Evolutionary conservation across 1,284 basidiomycete species (phyloP).

Genomic region (Erythrobasidium hasegawianum): DNA sequence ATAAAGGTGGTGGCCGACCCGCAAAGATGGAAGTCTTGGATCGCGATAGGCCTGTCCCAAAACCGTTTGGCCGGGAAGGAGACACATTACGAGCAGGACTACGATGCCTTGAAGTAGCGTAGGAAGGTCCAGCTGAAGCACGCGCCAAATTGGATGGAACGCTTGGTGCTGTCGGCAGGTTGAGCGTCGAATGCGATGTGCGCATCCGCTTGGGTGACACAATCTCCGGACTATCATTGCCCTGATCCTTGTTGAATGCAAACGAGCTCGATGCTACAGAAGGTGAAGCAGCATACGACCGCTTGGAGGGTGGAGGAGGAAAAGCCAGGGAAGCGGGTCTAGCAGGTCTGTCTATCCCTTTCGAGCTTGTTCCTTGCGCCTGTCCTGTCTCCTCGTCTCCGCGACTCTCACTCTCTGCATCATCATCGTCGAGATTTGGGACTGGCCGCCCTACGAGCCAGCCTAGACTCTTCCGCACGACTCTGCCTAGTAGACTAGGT

Average conservation of each 20-base stretch:
- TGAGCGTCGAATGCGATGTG: slow-evolving; percentile 28
- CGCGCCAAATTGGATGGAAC: neutral
- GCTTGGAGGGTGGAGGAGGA: neutral
- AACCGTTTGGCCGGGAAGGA: neutral
- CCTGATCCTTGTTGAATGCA: neutral
- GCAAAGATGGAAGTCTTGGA: slow-evolving; percentile 16
- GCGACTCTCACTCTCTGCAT: neutral
- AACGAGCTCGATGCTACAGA: slow-evolving; percentile 6
- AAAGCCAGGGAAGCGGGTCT: neutral
- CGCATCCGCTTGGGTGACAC: slow-evolving; percentile 10
- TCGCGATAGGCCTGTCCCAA: neutral
- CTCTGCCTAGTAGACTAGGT: neutral
- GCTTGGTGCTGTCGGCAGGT: slow-evolving; percentile 9
- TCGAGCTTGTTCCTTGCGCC: neutral
- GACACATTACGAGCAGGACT: slow-evolving; percentile 10
- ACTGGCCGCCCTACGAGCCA: slow-evolving; percentile 3
- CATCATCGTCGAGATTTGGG: neutral
- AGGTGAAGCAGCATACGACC: neutral
- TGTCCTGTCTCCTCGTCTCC: slow-evolving; percentile 6
- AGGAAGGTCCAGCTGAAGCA: slow-evolving; percentile 3
- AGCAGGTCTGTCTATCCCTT: neutral
- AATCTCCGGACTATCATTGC: neutral
- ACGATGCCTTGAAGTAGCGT: neutral
- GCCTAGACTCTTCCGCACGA: slow-evolving; percentile 6
- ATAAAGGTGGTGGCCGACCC: neutral